Evolutionary conservation across 805 yeast genomes (phyloP), one percentile per base, ranked within the genome.

Genomic region (Ogataea minuta): DNA sequence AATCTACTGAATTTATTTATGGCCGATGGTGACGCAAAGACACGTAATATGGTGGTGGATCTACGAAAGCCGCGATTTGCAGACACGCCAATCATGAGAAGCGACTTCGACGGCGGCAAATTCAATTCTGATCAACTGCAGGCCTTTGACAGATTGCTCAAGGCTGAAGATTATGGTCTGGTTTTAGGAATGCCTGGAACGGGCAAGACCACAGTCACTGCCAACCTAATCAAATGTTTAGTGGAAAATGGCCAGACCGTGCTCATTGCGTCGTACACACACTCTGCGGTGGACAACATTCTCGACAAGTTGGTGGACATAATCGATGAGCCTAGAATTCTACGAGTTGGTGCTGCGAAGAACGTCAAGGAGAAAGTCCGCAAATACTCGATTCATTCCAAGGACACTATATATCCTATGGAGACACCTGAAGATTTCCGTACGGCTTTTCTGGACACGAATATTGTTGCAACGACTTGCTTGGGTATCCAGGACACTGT

Each of bases 121-220:
- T 77, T 86, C 50, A 93, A 93, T 53, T 53, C 58, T 0, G 95
- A 88, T 53, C 99, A 93, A 56, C 44, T 66, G 4, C 50, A 40
- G 2, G 98, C 97, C 0, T 70, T 93, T 26, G 72, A 77, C 11
- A 75, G 70, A 43, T 86, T 81, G 0, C 56, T 88, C 33, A 60
- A 71, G 11, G 73, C 93, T 0, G 58, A 79, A 37, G 95, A 90
- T 56, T 93, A 86, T 56, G 70, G 90, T 4, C 67, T 93, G 51
- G 75, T 93, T 13, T 64, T 91, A 44, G 99, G 99, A 0, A 93
- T 93, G 99, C 99, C 99, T 0, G 99, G 99, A 3, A 93, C 98
- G 0, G 99, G 96, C 8, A 88, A 88, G 55, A 88, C 96, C 2
- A 88, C 98, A 0, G 84, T 90, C 0, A 89, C 93, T 38, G 84